Evolutionary conservation across 2,329 filamentous ascomycete genomes (phyloP).

Genomic region (Talaromyces pinophilus): DNA sequence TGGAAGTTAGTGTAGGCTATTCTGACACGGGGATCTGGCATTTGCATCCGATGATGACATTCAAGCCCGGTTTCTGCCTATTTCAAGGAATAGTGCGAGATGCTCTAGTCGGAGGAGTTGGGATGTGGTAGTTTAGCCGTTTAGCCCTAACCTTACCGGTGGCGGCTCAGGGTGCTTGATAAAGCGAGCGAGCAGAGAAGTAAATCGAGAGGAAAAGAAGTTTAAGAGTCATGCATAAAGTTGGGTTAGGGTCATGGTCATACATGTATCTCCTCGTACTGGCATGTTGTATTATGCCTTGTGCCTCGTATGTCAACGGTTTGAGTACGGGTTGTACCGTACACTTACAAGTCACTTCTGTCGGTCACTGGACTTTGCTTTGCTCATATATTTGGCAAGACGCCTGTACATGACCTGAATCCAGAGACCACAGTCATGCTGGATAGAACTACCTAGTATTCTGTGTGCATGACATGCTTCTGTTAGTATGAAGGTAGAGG

Average conservation of each 20-base stretch:
- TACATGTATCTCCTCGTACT: background rate
- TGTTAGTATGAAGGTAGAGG: background rate
- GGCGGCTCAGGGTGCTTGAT: conserved; percentile 6
- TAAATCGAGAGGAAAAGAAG: background rate
- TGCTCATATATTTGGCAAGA: background rate
- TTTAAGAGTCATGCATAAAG: background rate
- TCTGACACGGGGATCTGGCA: background rate
- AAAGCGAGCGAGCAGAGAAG: background rate
- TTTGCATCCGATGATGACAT: background rate
- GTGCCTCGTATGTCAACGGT: background rate
- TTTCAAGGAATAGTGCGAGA: background rate
- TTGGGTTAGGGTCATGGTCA: background rate
- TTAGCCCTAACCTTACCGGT: background rate
- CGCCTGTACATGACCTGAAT: conserved; percentile 1
- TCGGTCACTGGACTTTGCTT: conserved; percentile 12
- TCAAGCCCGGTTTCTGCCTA: background rate
- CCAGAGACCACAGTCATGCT: conserved; percentile 10
- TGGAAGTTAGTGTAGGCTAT: background rate
- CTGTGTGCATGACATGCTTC: background rate
- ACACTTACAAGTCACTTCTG: conserved; percentile 4
- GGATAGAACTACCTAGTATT: background rate
- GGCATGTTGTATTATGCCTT: background rate
- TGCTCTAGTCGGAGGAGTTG: background rate
- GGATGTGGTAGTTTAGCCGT: background rate
- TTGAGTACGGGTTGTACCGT: background rate